phyloP scores from a whole-genome alignment of 331 rosid genomes.

The Arachis monticola region DNA sequence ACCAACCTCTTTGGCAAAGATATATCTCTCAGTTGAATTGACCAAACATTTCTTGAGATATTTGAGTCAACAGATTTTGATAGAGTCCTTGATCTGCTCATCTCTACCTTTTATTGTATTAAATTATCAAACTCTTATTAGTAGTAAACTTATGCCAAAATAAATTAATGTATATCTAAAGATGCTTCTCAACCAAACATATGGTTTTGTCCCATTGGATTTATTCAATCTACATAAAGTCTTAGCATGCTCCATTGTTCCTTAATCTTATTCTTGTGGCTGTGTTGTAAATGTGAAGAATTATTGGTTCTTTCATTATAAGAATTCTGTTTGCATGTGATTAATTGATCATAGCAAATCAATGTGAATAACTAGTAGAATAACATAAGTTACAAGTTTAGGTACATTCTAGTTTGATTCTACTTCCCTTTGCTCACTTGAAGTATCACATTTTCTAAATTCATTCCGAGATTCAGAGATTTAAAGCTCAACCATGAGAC shows the following conservation, averaged over 20 bases:
- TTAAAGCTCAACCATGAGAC: not conserved
- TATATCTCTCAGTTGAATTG: constrained; percentile 47
- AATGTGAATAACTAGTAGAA: too few relatives aligned
- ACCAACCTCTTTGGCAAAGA: constrained; percentile 86
- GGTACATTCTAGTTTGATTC: too few relatives aligned
- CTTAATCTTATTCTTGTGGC: not conserved
- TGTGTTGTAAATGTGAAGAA: not conserved
- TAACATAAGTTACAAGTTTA: too few relatives aligned
- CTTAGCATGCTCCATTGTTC: not conserved
- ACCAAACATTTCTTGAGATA: constrained; percentile 27
- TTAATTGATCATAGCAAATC: not conserved
- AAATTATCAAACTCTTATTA: constrained; percentile 8
- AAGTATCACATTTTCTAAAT: not conserved
- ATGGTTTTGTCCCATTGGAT: not conserved
- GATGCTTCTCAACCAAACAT: not conserved
- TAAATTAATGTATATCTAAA: not conserved
- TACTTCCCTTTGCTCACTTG: not conserved
- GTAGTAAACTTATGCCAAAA: constrained; percentile 16
- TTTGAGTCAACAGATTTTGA: constrained; percentile 6
- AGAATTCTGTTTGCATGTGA: not conserved
- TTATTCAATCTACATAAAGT: not conserved
- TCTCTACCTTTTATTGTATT: constrained; percentile 18
- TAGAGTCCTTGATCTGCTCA: constrained; percentile 11
- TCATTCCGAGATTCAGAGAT: not conserved
- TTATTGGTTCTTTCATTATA: not conserved